Percentiles rank a stretch among this genome's conserved stretches.
These are phyloP conservation scores for Scenedesmus sp. DNA, from an alignment of 163 green algal species.

Conservation along the genomic window DNA sequence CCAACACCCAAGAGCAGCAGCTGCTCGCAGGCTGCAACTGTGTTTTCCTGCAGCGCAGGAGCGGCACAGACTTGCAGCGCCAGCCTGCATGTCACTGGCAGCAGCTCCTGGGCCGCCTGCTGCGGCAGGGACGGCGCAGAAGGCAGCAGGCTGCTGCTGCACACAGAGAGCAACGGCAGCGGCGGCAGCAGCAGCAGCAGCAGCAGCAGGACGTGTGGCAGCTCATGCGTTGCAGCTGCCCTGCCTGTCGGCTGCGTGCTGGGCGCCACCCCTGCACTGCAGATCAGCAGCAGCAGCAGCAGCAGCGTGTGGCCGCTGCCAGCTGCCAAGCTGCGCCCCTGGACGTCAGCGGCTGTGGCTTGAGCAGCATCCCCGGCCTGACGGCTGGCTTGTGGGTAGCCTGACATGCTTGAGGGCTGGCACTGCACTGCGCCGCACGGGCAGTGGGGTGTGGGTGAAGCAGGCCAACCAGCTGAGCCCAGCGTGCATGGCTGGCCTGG, in stretches of 20 bases:
- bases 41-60: too few species aligned
- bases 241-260: not conserved
- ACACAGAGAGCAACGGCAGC: not conserved
- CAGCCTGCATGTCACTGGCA: not conserved
- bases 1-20: not conserved
- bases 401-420: not conserved
- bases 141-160: not conserved
- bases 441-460: not conserved
- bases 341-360: not conserved
- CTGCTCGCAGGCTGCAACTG: not conserved
- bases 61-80: too few species aligned
- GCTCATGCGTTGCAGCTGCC: not conserved
- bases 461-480: not conserved
- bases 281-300: not conserved
- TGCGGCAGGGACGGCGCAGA: not conserved
- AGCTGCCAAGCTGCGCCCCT: not conserved
- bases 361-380: not conserved
- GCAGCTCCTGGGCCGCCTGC: not conserved
- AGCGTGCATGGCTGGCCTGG: not conserved
- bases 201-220: not conserved
- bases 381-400: too few species aligned
- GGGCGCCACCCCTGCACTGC: too few species aligned
- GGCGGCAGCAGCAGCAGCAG: not conserved
- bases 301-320: not conserved
- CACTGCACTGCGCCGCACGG: not conserved